Evolutionary conservation across 192 early-diverging fungal species (phyloP), one percentile per base, ranked within the genome.

Genomic region (Podila clonocystis): DNA sequence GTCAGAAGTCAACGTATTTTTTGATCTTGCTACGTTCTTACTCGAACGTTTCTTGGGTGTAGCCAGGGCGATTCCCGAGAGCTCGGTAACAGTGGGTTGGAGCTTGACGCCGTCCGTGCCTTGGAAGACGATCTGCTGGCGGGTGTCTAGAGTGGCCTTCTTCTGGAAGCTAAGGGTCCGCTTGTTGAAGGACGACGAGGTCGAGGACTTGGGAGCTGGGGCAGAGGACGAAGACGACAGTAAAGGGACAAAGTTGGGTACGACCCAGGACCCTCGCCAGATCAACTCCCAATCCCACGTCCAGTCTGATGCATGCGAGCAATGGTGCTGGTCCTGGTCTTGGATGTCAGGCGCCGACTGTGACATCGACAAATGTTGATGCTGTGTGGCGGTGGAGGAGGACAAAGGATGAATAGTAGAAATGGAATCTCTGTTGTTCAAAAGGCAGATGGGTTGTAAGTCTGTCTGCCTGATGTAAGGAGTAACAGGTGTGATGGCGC

Each of bases 201-300:
- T 58, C 30, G 31, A 58, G 13, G 34, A 33, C 12, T 26, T 55
- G 50, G 34, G 17, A 2, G 15, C 69, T 13, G 34, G 26, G 33
- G 12, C 6, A 30, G 74, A 49, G 0, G 63, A 9, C 5, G 70
- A 50, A 11, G 45, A 60, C 24, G 38, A 36, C 8, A 38, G 3
- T 2, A 67, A n/a, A 19, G 75, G 68, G 24, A 71, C 65, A 15
- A 78, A 49, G 0, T 63, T 31, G 4, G 75, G 75, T 1, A 78
- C 68, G 8, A 78, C 62, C 75, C 75, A 78, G 9, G 75, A 78
- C 6, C 75, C 68, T 19, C 52, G 50, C 75, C 75, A 78, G 41
- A 78, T 59, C 7, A 67, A 24, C 4, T 71, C 58, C 75, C 75
- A 78, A 5, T 61, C 59, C 20, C 24, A 55, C 4, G 52, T 45